phyloP scores from a whole-genome alignment of 192 early-diverging fungal genomes.

The Backusella tuberculispora region DNA sequence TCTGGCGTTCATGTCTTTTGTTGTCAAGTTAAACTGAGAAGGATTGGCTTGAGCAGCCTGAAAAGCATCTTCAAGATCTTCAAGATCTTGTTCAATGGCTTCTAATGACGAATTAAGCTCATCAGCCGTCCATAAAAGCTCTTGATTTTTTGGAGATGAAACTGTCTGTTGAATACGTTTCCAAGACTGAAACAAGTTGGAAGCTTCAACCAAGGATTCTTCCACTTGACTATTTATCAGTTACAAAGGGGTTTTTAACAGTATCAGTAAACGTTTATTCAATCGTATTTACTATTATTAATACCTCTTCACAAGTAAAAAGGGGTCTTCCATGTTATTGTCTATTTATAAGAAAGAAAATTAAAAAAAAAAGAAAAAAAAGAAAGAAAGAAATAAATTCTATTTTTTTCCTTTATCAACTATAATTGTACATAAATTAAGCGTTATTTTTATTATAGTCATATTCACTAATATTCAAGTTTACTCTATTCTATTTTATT shows the following conservation, averaged over 20 bases:
- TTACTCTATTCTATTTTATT: too few relatives aligned
- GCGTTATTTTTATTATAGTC: too few relatives aligned
- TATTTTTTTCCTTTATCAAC: too few relatives aligned
- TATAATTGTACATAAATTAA: too few relatives aligned
- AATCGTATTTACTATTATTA: background rate
- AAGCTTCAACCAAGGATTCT: conserved; percentile 44
- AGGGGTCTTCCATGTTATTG: conserved; percentile 22
- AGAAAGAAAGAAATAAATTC: too few relatives aligned
- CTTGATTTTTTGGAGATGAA: conserved; percentile 55
- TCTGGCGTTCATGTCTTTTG: conserved; percentile 41
- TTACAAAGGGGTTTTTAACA: background rate
- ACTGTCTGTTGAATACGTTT: conserved; percentile 60
- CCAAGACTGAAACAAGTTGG: conserved; percentile 53
- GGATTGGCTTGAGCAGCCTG: conserved; percentile 40
- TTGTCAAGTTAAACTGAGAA: conserved; percentile 46
- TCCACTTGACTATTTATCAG: conserved; percentile 45
- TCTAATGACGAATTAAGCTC: conserved; percentile 46
- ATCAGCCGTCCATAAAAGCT: conserved; percentile 57
- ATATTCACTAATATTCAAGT: too few relatives aligned
- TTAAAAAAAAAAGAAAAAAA: too few relatives aligned
- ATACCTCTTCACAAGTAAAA: conserved; percentile 35
- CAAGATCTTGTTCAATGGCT: conserved; percentile 53
- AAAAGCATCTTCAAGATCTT: conserved; percentile 59
- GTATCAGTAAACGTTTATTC: background rate
- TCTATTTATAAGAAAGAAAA: too few relatives aligned